Evolutionary conservation across 2,329 filamentous ascomycete species (phyloP).

Genomic region (Teratosphaeria gauchensis): DNA sequence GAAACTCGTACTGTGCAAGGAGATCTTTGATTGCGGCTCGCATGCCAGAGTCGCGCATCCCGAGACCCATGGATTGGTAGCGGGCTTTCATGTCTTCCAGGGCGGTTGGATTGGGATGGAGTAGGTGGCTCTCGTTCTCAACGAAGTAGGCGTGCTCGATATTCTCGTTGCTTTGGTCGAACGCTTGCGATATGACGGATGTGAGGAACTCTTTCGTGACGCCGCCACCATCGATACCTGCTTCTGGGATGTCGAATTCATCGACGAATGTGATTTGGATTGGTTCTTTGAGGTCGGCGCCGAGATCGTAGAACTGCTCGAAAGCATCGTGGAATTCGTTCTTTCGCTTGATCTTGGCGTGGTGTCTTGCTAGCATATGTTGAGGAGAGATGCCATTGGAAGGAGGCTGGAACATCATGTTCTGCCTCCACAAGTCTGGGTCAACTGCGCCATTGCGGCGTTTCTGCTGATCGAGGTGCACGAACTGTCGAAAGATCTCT

Average conservation of each 20-base stretch:
- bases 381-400: conserved; percentile 20
- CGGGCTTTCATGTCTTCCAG: conserved; percentile 16
- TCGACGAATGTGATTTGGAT: conserved; percentile 97
- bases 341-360: conserved; percentile 69
- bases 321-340: conserved; percentile 80
- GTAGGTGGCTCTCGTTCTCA: conserved; percentile 73
- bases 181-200: conserved; percentile 77
- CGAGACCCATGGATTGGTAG: conserved; percentile 5
- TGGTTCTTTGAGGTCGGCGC: conserved; percentile 79
- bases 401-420: conserved; percentile 21
- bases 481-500: conserved; percentile 86
- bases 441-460: conserved; percentile 60
- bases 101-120: conserved; percentile 76
- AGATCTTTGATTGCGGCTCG: conserved; percentile 28
- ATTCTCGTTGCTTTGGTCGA: conserved; percentile 43
- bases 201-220: conserved; percentile 96
- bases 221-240: conserved; percentile 91
- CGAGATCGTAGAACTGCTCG: conserved; percentile 69
- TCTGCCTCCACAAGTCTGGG: conserved; percentile 63
- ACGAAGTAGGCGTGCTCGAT: conserved; percentile 51
- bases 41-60: conserved; percentile 4
- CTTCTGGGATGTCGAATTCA: conserved; percentile 74
- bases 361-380: conserved; percentile 47
- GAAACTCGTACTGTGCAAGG: conserved; percentile 73
- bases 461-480: conserved; percentile 67